These are phyloP conservation scores for Populus hybrid DNA, from an alignment of 441 rosid species.

Conservation along the genomic window DNA sequence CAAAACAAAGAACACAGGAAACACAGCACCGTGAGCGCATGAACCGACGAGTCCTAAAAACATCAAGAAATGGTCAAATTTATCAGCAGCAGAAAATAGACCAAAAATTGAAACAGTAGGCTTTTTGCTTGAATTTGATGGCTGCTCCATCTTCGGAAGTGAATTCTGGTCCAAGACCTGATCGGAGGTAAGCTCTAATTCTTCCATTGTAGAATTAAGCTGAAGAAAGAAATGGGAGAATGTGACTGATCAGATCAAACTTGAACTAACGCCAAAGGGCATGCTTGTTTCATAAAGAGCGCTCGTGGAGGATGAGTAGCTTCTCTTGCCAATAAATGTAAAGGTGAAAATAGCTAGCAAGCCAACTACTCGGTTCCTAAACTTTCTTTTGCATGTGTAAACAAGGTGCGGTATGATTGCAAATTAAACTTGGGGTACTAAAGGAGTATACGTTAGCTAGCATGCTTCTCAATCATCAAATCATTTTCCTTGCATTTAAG, in stretches of 20 bases:
- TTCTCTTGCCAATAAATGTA: conserved; percentile 34
- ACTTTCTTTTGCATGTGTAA: conserved; percentile 7
- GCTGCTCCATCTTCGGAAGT: conserved; percentile 13
- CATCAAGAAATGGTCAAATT: conserved; percentile 52
- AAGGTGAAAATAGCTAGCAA: conserved; percentile 20
- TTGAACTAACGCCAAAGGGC: background rate
- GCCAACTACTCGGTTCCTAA: conserved; percentile 31
- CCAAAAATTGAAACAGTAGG: conserved; percentile 51
- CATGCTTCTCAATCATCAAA: background rate
- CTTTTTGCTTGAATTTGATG: conserved; percentile 22
- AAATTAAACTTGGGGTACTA: background rate
- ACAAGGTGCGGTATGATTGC: background rate
- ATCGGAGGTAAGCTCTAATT: conserved; percentile 18
- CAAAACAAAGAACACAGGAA: conserved; percentile 63
- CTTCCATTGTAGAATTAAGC: conserved; percentile 28
- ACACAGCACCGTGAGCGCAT: conserved; percentile 58
- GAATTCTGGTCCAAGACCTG: background rate
- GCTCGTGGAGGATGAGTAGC: conserved; percentile 15
- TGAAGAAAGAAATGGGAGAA: background rate
- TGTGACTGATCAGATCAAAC: background rate
- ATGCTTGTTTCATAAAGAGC: conserved; percentile 10
- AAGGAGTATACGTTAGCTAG: background rate
- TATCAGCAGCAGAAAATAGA: conserved; percentile 63
- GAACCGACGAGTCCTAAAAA: conserved; percentile 57
- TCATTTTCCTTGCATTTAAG: background rate